These are phyloP conservation scores for Eudorina sp. DNA, from an alignment of 139 green algal species.

Conservation along the genomic window DNA sequence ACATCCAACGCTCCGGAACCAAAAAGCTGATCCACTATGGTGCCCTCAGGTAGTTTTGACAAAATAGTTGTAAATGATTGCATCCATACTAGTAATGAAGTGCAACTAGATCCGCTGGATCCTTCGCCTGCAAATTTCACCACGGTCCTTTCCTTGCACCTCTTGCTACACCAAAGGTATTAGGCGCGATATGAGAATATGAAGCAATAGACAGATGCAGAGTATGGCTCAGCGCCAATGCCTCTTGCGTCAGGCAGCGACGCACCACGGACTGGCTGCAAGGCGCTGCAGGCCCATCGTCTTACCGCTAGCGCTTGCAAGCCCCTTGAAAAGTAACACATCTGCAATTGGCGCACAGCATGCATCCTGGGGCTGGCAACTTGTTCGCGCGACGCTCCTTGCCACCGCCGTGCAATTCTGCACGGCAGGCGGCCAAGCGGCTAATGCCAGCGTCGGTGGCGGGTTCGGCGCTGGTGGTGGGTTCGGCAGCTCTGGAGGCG, in stretches of 20 bases:
- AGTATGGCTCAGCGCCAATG: background rate
- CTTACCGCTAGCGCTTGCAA: background rate
- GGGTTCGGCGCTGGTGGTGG: slow-evolving; percentile 36
- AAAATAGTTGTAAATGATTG: too few species aligned
- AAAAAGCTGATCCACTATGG: too few species aligned
- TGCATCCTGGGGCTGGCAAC: background rate
- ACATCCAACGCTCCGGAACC: too few species aligned
- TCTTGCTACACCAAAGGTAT: too few species aligned
- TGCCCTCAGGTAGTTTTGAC: too few species aligned
- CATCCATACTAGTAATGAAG: too few species aligned
- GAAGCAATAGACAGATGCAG: too few species aligned
- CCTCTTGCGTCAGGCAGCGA: background rate
- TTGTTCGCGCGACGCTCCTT: slow-evolving; percentile 8
- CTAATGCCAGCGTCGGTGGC: slow-evolving; percentile 8
- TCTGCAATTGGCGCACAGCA: background rate
- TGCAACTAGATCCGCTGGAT: too few species aligned
- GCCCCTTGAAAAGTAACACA: background rate
- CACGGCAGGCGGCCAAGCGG: slow-evolving; percentile 6
- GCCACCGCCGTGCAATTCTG: slow-evolving; percentile 16
- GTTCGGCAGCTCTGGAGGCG: slow-evolving; percentile 37
- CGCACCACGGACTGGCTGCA: background rate
- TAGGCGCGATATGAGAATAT: too few species aligned
- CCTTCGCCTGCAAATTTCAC: too few species aligned
- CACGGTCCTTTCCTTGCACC: too few species aligned
- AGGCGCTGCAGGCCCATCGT: background rate